Evolutionary conservation across 202 grass and related monocot species (phyloP), one percentile per base, ranked within the genome.

Genomic region (Zizania palustris): DNA sequence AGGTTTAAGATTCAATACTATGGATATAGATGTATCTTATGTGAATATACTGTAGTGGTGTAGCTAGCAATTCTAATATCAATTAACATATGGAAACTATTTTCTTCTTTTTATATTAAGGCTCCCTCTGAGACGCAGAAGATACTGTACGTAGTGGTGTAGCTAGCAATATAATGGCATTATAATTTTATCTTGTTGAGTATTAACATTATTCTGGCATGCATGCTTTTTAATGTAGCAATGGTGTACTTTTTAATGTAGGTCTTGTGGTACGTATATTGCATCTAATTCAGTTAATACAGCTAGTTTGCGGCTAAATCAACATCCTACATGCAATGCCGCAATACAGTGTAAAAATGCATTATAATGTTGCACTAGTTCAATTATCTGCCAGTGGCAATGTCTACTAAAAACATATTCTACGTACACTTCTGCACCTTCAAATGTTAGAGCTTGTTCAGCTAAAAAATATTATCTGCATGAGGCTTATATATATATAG

Each of bases 1-100:
- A 34, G 40, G n/a, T 3, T 64, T 75, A 74, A 58, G 12, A 48
- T 11, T 50, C 72, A 22, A 75, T 44, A 70, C 79, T 54, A 61
- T 19, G 1, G 6, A 16, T 54, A 61, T 19, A 0, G 6, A 16
- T 18, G 56, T 4, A 6, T 5, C 37, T 71, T 62, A 77, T 53
- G 41, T 68, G 55, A 8, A 65, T 61, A 62, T 80, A n/a, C n/a
- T n/a, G n/a, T n/a, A n/a, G n/a, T n/a, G n/a, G n/a, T n/a, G n/a
- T n/a, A n/a, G n/a, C n/a, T n/a, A n/a, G n/a, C n/a, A n/a, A n/a
- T n/a, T n/a, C 11, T 54, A n/a, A 65, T 85, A 58, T 45, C 36
- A 44, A 60, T 9, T 34, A 28, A 65, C 44, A 33, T 11, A 68
- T 50, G 11, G 45, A 7, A 44, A 33, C 3, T 19, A 16, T 37